Percentiles rank a stretch among this genome's conserved stretches.
phyloP scores from a whole-genome alignment of 768 basidiomycete genomes.

The Lactarius vividus region DNA sequence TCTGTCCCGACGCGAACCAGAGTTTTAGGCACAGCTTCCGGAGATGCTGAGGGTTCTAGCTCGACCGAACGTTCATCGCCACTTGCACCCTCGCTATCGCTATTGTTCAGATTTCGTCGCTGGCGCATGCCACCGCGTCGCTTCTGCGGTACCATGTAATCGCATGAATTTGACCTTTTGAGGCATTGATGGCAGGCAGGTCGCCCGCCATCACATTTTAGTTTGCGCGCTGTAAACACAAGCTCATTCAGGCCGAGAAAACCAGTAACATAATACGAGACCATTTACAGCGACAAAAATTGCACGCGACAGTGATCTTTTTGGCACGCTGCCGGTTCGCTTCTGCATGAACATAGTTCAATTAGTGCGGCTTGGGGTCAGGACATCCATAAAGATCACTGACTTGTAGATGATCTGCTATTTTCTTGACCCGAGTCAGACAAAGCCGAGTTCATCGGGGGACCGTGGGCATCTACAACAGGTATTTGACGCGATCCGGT shows the following conservation, averaged over 20 bases:
- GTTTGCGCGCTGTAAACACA: slow-evolving; percentile 63
- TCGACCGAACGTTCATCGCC: slow-evolving; percentile 52
- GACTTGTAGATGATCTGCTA: slow-evolving; percentile 38
- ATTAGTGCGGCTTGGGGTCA: slow-evolving; percentile 25
- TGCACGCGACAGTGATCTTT: slow-evolving; percentile 88
- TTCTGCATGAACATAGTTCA: slow-evolving; percentile 38
- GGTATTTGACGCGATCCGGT: slow-evolving; percentile 44
- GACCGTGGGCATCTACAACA: slow-evolving; percentile 31
- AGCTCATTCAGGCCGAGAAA: slow-evolving; percentile 26
- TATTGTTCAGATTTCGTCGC: slow-evolving; percentile 37
- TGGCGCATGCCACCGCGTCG: slow-evolving; percentile 59
- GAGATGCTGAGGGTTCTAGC: slow-evolving; percentile 54
- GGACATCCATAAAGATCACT: slow-evolving; percentile 30
- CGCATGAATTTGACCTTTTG: slow-evolving; percentile 75
- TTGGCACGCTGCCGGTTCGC: slow-evolving; percentile 68
- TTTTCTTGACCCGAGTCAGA: slow-evolving; percentile 32
- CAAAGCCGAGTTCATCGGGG: slow-evolving; percentile 21
- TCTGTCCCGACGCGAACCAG: slow-evolving; percentile 31
- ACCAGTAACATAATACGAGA: slow-evolving; percentile 21
- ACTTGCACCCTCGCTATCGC: slow-evolving; percentile 53
- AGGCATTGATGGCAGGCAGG: slow-evolving; percentile 81
- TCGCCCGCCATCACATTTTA: slow-evolving; percentile 84
- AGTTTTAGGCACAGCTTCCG: slow-evolving; percentile 36
- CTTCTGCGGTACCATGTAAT: slow-evolving; percentile 75
- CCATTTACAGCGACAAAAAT: slow-evolving; percentile 83